Base-by-base conservation (phyloP, 306 rosid genomes). In the Oemleria cerasiformis region DNA sequence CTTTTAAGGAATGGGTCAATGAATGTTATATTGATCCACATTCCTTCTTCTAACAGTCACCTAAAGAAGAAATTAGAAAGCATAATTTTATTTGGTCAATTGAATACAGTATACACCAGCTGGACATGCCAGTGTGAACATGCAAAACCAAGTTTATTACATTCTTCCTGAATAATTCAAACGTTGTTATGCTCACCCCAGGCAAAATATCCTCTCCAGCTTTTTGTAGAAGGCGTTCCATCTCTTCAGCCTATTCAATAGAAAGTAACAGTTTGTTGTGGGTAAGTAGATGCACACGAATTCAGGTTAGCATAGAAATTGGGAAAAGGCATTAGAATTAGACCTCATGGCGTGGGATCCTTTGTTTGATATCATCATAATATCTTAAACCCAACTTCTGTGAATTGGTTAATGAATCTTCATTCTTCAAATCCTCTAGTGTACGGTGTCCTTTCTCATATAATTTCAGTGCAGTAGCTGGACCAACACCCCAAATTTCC, bases 401-500 rank as follows among this genome's bases (percentile, higher is more conserved):
- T 54, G 95, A 82, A 78, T 82, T 86, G 44, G 97, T 83, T 70
- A 94, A 88, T 0, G 91, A 86, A 67, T 80, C 82, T 44, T 92
- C 97, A 65, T 80, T 83, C 75, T 78, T 80, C 77, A 94, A 76
- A 80, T 87, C 97, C 65, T 91, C 95, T 44, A 94, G 84, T 36
- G 95, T 77, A 25, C 91, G 92, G 47, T 87, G 75, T 66, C 97
- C 96, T 85, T 91, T 94, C 80, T 91, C 98, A 39, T 86, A 94
- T 76, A 94, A 79, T 78, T 88, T 89, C 74, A 86, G 74, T 20
- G 98, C 92, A 25, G 98, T 94, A 70, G 98, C 92, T 59, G 98
- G 97, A 71, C 96, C 97, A 73, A 91, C 73, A 63, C 97, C 98
- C 98, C 98, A 94, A 56, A 91, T 90, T 86, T 94, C 94, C 50